These are phyloP conservation scores for Kwoniella dejecticola DNA, from an alignment of 768 basidiomycete genomes.

Conservation along the genomic window DNA sequence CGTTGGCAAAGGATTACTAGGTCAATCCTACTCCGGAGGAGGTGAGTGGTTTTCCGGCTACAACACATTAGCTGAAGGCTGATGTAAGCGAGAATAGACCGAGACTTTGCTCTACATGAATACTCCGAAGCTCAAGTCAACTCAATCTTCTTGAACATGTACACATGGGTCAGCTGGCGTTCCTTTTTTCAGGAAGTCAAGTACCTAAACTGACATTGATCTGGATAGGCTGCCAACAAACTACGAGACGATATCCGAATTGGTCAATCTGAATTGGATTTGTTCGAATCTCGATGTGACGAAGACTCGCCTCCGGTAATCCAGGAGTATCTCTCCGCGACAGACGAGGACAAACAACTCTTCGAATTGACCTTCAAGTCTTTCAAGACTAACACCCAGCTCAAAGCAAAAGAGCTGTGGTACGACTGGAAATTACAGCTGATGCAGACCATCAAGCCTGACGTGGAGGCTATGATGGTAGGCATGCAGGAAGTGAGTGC, in stretches of 20 bases:
- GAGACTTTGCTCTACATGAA: slow-evolving; percentile 47
- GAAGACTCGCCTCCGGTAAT: slow-evolving; percentile 48
- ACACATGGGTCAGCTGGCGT: slow-evolving; percentile 49
- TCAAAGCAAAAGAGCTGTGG: slow-evolving; percentile 52
- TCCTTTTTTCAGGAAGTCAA: neutral
- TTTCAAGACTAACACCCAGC: slow-evolving; percentile 53
- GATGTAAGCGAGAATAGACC: slow-evolving; percentile 22
- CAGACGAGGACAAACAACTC: slow-evolving; percentile 54
- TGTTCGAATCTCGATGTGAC: slow-evolving; percentile 17
- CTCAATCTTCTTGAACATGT: slow-evolving; percentile 48
- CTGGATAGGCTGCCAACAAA: slow-evolving; percentile 46
- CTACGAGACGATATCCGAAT: slow-evolving; percentile 47
- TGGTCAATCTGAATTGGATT: slow-evolving; percentile 25
- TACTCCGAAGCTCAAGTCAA: slow-evolving; percentile 50
- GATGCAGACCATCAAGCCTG: slow-evolving; percentile 43
- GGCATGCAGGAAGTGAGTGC: slow-evolving; percentile 46
- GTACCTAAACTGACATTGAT: neutral
- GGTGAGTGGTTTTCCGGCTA: slow-evolving; percentile 14
- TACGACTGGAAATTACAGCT: slow-evolving; percentile 53
- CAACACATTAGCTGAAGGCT: neutral
- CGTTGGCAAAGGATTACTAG: slow-evolving; percentile 48
- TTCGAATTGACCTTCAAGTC: slow-evolving; percentile 52
- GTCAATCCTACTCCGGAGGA: slow-evolving; percentile 24
- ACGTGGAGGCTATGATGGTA: slow-evolving; percentile 35
- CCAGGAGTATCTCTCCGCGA: slow-evolving; percentile 53